phyloP scores from a whole-genome alignment of 2,329 filamentous ascomycete genomes.

The Colletotrichum musae region DNA sequence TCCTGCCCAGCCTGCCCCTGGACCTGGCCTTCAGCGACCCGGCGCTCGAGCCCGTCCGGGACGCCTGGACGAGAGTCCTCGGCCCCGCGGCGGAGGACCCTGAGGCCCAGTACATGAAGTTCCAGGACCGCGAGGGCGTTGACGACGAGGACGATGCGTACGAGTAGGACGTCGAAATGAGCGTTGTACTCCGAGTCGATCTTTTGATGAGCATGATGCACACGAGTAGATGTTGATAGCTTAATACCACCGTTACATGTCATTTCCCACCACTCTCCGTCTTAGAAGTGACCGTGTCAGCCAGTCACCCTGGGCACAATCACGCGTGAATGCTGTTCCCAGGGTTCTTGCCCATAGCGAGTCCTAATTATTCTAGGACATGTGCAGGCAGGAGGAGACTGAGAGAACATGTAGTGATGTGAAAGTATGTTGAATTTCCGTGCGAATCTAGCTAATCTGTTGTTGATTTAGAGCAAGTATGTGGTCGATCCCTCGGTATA shows the following conservation, averaged over 20 bases:
- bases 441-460: conserved; percentile 39
- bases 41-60: conserved; percentile 75
- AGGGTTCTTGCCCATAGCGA: too few relatives aligned
- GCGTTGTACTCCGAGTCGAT: too few relatives aligned
- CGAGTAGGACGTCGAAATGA: conserved; percentile 49
- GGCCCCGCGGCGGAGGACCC: conserved; percentile 62
- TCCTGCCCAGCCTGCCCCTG: conserved; percentile 71
- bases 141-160: conserved; percentile 68
- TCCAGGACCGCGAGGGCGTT: conserved; percentile 79
- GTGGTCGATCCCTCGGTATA: not conserved
- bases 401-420: not conserved
- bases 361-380: too few relatives aligned
- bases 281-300: too few relatives aligned
- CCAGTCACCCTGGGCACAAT: too few relatives aligned
- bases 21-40: conserved; percentile 83
- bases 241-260: not conserved
- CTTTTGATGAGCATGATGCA: conserved; percentile 62
- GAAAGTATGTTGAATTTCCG: conserved; percentile 10
- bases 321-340: too few relatives aligned
- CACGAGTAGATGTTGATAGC: conserved; percentile 55
- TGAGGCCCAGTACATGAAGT: conserved; percentile 77
- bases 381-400: too few relatives aligned
- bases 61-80: conserved; percentile 78
- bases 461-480: conserved; percentile 14
- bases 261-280: too few relatives aligned